phyloP scores from a whole-genome alignment of 129 eudicot genomes.

The Tanacetum coccineum region DNA sequence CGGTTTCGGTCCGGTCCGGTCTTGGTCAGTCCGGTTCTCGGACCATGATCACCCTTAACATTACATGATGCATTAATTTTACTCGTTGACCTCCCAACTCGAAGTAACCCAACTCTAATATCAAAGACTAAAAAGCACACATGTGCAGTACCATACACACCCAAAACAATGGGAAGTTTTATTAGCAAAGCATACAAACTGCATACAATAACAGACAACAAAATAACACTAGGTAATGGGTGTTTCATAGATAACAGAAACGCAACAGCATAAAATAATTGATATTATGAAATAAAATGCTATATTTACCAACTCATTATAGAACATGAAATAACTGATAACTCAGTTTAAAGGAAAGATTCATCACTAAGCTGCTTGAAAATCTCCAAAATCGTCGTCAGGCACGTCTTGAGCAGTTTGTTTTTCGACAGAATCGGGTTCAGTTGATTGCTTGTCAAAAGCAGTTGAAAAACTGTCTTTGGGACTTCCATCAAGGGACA shows the following conservation, averaged over 20 bases:
- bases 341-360: slow-evolving; percentile 26
- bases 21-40: too few relatives aligned
- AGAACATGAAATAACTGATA: slow-evolving; percentile 14
- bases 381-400: slow-evolving; percentile 93
- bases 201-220: slow-evolving; percentile 5
- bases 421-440: slow-evolving; percentile 23
- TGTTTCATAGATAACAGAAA: slow-evolving; percentile 18
- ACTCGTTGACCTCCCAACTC: too few relatives aligned
- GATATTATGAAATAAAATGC: slow-evolving; percentile 26
- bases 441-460: slow-evolving; percentile 28
- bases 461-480: slow-evolving; percentile 28
- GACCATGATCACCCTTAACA: too few relatives aligned
- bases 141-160: slow-evolving; percentile 4
- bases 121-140: background rate
- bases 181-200: slow-evolving; percentile 12
- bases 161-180: too few relatives aligned
- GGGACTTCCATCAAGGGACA: slow-evolving; percentile 39
- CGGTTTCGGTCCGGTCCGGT: too few relatives aligned
- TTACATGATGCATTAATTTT: too few relatives aligned
- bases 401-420: slow-evolving; percentile 47
- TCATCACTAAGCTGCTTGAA: slow-evolving; percentile 75
- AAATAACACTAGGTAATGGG: slow-evolving; percentile 3
- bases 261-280: background rate
- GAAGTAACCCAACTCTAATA: too few relatives aligned
- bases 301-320: slow-evolving; percentile 41